Conservation (phyloP, 345 rosid genomes). For the Salix arbutifolia region DNA sequence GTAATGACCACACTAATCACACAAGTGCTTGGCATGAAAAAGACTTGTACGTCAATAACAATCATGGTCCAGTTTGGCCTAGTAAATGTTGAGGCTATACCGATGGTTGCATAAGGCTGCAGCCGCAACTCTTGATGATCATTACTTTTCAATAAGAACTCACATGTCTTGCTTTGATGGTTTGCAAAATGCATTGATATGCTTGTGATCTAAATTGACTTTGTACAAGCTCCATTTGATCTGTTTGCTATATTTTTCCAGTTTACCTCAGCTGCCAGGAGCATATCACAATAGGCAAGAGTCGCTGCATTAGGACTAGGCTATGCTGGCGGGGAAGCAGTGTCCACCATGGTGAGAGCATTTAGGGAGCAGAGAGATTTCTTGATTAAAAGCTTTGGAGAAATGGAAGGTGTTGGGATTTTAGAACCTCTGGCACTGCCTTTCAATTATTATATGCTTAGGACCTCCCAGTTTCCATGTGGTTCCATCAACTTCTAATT, state of each 20-base stretch:
- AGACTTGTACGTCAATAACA: neutral
- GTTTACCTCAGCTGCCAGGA: constrained; percentile 90
- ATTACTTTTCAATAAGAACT: neutral
- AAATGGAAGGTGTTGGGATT: constrained; percentile 69
- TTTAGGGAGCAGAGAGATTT: constrained; percentile 86
- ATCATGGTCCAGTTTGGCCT: neutral
- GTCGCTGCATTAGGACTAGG: constrained; percentile 87
- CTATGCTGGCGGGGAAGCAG: constrained; percentile 89
- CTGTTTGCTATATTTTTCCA: constrained; percentile 14
- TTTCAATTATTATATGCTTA: neutral
- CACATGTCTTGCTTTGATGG: neutral
- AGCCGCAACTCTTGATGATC: neutral
- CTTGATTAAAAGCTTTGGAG: constrained; percentile 71
- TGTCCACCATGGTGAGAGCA: constrained; percentile 76
- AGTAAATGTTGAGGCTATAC: neutral
- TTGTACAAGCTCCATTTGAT: constrained; percentile 9
- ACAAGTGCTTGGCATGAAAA: neutral
- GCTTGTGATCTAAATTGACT: neutral
- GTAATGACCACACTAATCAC: neutral
- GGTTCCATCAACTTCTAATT: neutral
- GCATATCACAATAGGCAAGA: constrained; percentile 81
- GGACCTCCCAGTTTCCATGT: neutral
- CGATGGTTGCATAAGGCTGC: neutral
- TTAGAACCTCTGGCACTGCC: no score
- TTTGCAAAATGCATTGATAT: neutral